Evolutionary conservation across 257 asterid species (phyloP).

Genomic region (Penstemon davidsonii): DNA sequence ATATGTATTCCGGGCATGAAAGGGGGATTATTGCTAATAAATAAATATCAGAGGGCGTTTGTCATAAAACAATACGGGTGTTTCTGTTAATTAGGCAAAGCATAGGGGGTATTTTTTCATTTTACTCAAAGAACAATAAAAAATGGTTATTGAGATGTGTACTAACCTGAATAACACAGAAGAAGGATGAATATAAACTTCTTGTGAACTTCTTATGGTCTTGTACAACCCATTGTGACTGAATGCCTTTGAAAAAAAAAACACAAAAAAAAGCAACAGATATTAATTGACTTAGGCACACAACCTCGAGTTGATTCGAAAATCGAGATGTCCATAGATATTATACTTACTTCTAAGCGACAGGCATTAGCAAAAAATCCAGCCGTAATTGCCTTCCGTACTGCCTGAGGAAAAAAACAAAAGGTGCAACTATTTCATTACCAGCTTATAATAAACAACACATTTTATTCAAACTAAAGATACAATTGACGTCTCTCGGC

Average conservation of each 20-base stretch:
- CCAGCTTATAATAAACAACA: neutral
- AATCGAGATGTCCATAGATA: neutral
- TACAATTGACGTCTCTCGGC: neutral
- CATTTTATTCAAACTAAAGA: neutral
- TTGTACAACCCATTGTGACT: slow-evolving; percentile 89
- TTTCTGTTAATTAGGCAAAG: too few relatives aligned
- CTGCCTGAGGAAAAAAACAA: slow-evolving; percentile 57
- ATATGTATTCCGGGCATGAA: too few relatives aligned
- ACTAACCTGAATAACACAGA: slow-evolving; percentile 88
- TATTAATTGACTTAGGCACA: neutral
- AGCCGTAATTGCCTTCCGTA: slow-evolving; percentile 83
- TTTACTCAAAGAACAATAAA: neutral
- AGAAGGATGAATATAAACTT: slow-evolving; percentile 93
- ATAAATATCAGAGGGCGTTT: too few relatives aligned
- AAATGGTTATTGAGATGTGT: slow-evolving; percentile 9
- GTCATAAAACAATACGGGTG: too few relatives aligned
- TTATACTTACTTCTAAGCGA: slow-evolving; percentile 74
- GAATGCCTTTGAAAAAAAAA: slow-evolving; percentile 52
- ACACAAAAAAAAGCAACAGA: slow-evolving; percentile 24
- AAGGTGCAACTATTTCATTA: neutral
- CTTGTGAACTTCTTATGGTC: slow-evolving; percentile 87
- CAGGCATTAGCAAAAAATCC: slow-evolving; percentile 95
- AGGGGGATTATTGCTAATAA: too few relatives aligned
- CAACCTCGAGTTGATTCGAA: neutral
- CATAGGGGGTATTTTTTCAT: neutral